Evolutionary conservation across 306 rosid species (phyloP), one percentile per base, ranked within the genome.

Genomic region (Cyclanthera cordifolia): DNA sequence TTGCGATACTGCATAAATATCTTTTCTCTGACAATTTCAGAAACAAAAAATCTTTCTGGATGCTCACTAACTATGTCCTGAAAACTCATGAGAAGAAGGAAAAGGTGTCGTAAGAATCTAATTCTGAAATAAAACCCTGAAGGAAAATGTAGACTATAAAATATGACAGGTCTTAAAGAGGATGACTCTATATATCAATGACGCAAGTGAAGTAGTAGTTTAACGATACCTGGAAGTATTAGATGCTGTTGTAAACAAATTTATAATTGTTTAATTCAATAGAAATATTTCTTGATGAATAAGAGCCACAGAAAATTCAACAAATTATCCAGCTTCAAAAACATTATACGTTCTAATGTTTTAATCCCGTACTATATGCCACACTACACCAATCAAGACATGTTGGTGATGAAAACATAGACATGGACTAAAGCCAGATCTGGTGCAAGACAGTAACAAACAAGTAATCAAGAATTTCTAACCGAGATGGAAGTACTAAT

Each of bases 41-140:
- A 77, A 6, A 93, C 86, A 74, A 93, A 93, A 80, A 93, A 93
- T 81, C 99, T 82, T 78, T 93, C 99, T 15, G 96, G 96, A 77
- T 90, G 99, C 73, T 93, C 96, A 68, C 99, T 93, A 76, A 93
- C 85, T 53, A 87, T 90, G 73, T 83, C 99, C 99, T 93, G 87
- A 53, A 73, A 76, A 80, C 43, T 71, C 73, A 86, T 30, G 64
- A 68, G 74, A 16, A 49, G 34, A 73, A 65, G 46, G 67, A 56
- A 71, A 58, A 63, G 67, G 83, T 27, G 67, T 69, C 57, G 12
- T 75, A 66, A 2, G 28, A 54, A 47, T 56, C 53, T 47, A 50
- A 17, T 52, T 20, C 24, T 59, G 23, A 63, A 34, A 34, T 7
- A 16, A 60, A 17, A 59, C 23, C 30, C 59, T 54, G 20, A 20